Conservation (phyloP, 768 basidiomycete species). For the Galerina sulciceps region DNA sequence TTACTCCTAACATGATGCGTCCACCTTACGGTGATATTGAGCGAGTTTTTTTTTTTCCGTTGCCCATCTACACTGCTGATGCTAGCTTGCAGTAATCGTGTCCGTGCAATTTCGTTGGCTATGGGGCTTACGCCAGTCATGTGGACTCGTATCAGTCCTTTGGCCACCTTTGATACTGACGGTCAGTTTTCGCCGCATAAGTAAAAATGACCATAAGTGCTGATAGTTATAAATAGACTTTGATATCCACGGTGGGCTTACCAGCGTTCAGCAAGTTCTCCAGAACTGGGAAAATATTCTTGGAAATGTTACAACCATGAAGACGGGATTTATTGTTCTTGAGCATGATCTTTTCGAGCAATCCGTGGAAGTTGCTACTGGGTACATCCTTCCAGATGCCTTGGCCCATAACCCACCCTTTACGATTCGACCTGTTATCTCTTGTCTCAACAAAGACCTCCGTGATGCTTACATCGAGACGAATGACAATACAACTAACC, state of each 20-base stretch:
- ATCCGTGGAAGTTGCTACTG: conserved; percentile 82
- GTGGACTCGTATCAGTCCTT: conserved; percentile 73
- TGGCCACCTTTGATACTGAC: conserved; percentile 72
- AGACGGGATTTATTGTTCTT: conserved; percentile 87
- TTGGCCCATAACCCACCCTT: conserved; percentile 66
- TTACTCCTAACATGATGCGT: conserved; percentile 79
- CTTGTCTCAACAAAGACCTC: conserved; percentile 63
- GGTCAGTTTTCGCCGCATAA: conserved; percentile 38
- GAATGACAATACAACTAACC: conserved; percentile 70
- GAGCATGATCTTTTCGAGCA: conserved; percentile 89
- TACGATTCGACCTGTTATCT: conserved; percentile 71
- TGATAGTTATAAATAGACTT: conserved; percentile 56
- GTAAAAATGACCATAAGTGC: neutral
- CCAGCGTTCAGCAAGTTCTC: conserved; percentile 61
- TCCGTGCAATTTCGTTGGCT: conserved; percentile 79
- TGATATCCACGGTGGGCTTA: conserved; percentile 71
- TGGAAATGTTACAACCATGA: conserved; percentile 55
- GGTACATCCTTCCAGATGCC: conserved; percentile 85
- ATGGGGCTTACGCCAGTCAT: conserved; percentile 87
- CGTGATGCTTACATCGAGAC: conserved; percentile 83
- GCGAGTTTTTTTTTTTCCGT: conserved; percentile 36
- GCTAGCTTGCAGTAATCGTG: conserved; percentile 64
- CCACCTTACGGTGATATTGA: conserved; percentile 86
- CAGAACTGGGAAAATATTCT: conserved; percentile 79
- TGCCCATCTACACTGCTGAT: conserved; percentile 8